Percentiles rank a stretch among this genome's conserved stretches.
Conservation (phyloP, 225 moss, liverwort and hornwort species). For the Rhytidiadelphus loreus region DNA sequence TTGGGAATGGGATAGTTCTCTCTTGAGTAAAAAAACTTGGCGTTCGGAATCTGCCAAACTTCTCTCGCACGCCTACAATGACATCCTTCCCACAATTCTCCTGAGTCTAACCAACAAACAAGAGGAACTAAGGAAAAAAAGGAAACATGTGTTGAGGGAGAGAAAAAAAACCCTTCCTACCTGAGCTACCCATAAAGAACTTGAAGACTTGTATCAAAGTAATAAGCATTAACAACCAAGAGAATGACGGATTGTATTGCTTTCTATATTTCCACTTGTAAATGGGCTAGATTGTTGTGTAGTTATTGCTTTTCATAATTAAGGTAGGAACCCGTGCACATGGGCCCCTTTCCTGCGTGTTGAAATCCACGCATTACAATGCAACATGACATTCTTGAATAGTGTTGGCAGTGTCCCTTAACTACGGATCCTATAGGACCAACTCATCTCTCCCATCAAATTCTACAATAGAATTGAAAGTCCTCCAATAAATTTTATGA, state of each 20-base stretch:
- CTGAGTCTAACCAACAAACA: background rate
- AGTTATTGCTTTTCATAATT: background rate
- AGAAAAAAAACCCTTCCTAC: background rate
- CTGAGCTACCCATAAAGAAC: background rate
- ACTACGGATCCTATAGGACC: background rate
- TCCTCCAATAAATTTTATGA: background rate
- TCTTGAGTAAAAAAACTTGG: conserved; percentile 7
- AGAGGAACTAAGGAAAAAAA: background rate
- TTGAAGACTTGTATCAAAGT: background rate
- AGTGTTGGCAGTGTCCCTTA: background rate
- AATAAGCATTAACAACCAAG: background rate
- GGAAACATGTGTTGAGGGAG: background rate
- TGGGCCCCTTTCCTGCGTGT: background rate
- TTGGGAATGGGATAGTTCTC: background rate
- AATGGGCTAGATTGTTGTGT: background rate
- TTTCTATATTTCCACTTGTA: background rate
- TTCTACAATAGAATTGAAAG: background rate
- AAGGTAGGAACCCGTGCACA: background rate
- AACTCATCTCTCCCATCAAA: background rate
- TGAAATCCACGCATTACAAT: background rate
- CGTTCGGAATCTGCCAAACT: conserved; percentile 1
- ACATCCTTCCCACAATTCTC: background rate
- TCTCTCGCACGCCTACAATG: conserved; percentile 2
- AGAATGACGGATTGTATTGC: background rate
- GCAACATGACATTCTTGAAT: background rate